Evolutionary conservation across 2,329 filamentous ascomycete species (phyloP), one percentile per base, ranked within the genome.

Genomic region (Rhinocladiella mackenziei): DNA sequence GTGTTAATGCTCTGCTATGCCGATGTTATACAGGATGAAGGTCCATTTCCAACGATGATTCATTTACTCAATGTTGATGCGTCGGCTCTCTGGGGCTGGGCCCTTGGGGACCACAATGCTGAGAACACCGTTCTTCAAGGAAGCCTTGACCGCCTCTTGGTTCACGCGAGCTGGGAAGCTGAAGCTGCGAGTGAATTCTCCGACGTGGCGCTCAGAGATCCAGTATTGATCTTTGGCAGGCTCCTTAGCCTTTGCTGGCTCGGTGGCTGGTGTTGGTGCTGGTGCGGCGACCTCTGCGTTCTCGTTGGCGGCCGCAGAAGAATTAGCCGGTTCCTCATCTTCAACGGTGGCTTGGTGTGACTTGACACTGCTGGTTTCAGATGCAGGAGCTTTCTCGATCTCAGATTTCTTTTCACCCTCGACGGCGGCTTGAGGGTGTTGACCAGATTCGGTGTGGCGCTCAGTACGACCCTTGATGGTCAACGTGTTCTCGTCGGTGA

Each of bases 61-160:
- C n/a, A 14, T 44, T 61, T 72, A 80, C 68, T 79, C 70, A 51
- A 81, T 74, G 46, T 65, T 68, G 57, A 82, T 77, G 64, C 71
- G 76, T 62, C 72, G 72, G 37, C 65, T 58, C 44, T 64, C 62
- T 5, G 70, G 65, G 10, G 68, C 67, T 45, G 67, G 60, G 18
- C 71, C 68, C 67, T 81, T 81, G 2, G 78, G 78, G 5, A 82
- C 72, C 4, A 72, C 57, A 30, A 82, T 70, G 42, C 65, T 73
- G 40, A 82, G 62, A 41, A 82, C 71, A 8, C 78, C 78, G 56
- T 81, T 73, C 67, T 76, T 80, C 61, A 82, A 59, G 40, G 65
- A 74, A 14, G 78, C 78, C 64, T 73, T 78, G 55, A 81, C 78
- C n/a, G 63, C 67, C 22, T 81, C 77, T 58, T 80, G 77, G 52